Conservation (phyloP, 2,329 filamentous ascomycete genomes). For the Trichoderma cornu-damae region DNA sequence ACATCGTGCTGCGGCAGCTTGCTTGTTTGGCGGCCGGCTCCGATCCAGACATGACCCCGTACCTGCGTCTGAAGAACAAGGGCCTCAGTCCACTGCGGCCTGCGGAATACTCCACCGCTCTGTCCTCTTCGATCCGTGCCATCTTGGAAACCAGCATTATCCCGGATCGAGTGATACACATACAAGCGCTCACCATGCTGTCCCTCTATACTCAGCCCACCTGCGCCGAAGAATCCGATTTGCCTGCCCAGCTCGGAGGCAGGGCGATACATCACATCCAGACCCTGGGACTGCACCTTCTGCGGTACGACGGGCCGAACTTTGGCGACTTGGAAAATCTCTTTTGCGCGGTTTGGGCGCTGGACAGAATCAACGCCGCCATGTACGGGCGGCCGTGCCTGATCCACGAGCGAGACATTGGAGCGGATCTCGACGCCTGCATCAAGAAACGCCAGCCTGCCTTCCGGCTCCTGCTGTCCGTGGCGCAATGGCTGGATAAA, state of each 20-base stretch:
- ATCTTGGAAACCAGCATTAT: slow-evolving; percentile 51
- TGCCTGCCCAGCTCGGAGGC: slow-evolving; percentile 49
- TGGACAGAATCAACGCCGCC: slow-evolving; percentile 55
- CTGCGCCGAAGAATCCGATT: slow-evolving; percentile 48
- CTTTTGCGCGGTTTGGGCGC: slow-evolving; percentile 56
- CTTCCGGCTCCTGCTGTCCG: slow-evolving; percentile 53
- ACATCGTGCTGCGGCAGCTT: slow-evolving; percentile 48
- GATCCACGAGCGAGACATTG: slow-evolving; percentile 57
- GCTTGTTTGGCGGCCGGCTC: slow-evolving; percentile 51
- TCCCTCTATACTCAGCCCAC: slow-evolving; percentile 56
- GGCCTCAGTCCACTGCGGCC: slow-evolving; percentile 38
- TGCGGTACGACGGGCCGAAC: slow-evolving; percentile 37
- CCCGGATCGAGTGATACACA: slow-evolving; percentile 49
- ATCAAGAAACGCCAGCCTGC: slow-evolving; percentile 47
- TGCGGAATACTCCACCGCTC: slow-evolving; percentile 43
- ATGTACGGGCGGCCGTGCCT: slow-evolving; percentile 56
- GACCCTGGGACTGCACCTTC: slow-evolving; percentile 51
- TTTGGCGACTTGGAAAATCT: slow-evolving; percentile 43
- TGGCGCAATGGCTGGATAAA: slow-evolving; percentile 52
- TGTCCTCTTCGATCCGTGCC: slow-evolving; percentile 46
- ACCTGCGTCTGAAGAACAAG: slow-evolving; percentile 42
- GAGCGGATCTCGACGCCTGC: slow-evolving; percentile 47
- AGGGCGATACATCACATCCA: slow-evolving; percentile 54
- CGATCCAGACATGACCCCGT: slow-evolving; percentile 41
- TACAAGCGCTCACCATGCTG: slow-evolving; percentile 49